Base-by-base conservation (phyloP, 139 green algal genomes). In the Tetratostichococcus sp. region DNA sequence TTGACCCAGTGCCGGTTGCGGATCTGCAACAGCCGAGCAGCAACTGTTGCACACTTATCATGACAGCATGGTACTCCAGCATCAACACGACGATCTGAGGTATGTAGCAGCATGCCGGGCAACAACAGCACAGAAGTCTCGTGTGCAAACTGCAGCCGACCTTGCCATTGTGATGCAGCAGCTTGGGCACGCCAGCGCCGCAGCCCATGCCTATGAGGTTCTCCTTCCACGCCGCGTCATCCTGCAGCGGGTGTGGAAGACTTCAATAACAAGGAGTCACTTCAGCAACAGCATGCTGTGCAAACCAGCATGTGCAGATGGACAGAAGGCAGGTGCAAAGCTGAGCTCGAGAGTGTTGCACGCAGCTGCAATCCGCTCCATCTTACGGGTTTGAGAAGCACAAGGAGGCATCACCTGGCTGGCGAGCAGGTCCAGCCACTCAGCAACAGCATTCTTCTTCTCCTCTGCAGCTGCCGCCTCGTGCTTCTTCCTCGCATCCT, bases 1-100 rank as follows among this genome's bases (percentile, higher is more conserved):
- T 91, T 91, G 73, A 50, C 77, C 69, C 86, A 58, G 30, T 83
- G 65, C 78, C 85, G 86, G 77, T 89, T 89, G 62, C 85, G 79
- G 1, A 87, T 66, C 72, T 81, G 76, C n/a, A 21, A 6, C 43
- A 83, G 19, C 22, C 19, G 28, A 32, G 14, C 31, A 62, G 23
- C 31, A 22, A 31, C 33, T 23, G 25, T 26, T 33, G 8, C 69
- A 50, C 71, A 67, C 2, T 16, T 62, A 73, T n/a, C n/a, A n/a
- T n/a, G n/a, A n/a, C n/a, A n/a, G n/a, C n/a, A n/a, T n/a, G n/a
- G n/a, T n/a, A n/a, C n/a, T n/a, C n/a, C n/a, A n/a, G n/a, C n/a
- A n/a, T n/a, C n/a, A n/a, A n/a, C n/a, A n/a, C n/a, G n/a, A n/a
- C n/a, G n/a, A n/a, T n/a, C n/a, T n/a, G n/a, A n/a, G n/a, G n/a